Conservation (phyloP, 2,329 filamentous ascomycete species). For the Pseudogymnoascus sp. region DNA sequence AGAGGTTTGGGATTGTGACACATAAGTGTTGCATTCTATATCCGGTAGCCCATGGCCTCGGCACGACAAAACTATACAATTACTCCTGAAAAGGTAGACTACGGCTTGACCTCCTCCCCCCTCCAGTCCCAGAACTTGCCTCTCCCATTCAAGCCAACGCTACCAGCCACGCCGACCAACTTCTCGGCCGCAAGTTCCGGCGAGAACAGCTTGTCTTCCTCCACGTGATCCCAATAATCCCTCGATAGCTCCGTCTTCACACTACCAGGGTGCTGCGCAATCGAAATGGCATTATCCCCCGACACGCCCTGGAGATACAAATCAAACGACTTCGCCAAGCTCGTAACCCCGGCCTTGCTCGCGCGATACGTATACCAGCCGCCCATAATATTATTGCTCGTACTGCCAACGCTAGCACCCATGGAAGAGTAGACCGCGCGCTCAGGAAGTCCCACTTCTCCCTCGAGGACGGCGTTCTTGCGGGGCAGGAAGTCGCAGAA, state of each 20-base stretch:
- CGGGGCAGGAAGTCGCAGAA: constrained; percentile 61
- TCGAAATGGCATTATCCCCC: constrained; percentile 53
- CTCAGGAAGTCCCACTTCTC: constrained; percentile 32
- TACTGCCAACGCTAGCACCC: constrained; percentile 69
- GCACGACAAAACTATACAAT: not conserved
- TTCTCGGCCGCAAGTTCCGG: constrained; percentile 57
- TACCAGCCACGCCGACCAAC: constrained; percentile 49
- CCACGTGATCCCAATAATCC: constrained; percentile 61
- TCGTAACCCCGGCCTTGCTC: constrained; percentile 66
- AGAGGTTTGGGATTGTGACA: not conserved
- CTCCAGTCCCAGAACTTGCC: constrained; percentile 64
- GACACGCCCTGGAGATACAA: constrained; percentile 49
- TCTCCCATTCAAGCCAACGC: constrained; percentile 40
- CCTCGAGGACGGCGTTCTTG: constrained; percentile 36
- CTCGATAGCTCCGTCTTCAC: constrained; percentile 66
- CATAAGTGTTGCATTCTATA: not conserved
- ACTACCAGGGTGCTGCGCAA: constrained; percentile 72
- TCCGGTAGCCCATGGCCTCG: not conserved
- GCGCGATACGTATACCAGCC: constrained; percentile 79
- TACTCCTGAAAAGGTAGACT: not conserved
- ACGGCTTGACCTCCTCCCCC: constrained; percentile 44
- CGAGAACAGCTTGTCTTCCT: constrained; percentile 53
- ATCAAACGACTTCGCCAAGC: constrained; percentile 63
- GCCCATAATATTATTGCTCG: constrained; percentile 61
- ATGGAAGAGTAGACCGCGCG: constrained; percentile 63